Base-by-base conservation (phyloP, 176 grass and related monocot species). In the Aegilops speltoides region DNA sequence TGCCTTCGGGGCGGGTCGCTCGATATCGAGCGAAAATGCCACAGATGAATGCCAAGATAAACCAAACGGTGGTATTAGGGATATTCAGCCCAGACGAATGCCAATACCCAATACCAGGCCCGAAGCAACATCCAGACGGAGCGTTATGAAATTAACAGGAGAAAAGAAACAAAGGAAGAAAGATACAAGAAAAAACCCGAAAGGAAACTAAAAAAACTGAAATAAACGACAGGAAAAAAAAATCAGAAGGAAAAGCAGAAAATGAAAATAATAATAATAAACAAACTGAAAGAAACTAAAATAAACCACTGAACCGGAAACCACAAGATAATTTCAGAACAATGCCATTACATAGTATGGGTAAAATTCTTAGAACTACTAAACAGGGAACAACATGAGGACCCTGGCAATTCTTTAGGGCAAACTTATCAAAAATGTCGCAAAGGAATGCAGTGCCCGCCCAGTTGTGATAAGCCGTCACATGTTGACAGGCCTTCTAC, bases 401-500 rank as follows among this genome's bases (percentile, higher is more conserved):
- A 84, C 32, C 66, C 73, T 46, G 15, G 31, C 4, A 56, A 59
- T 67, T 78, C 63, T 32, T 64, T 19, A 20, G 73, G 73, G 38
- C 5, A 65, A 78, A 6, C 3, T 5, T 41, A 19, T 66, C 23
- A 83, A 87, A 83, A 90, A 57, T 79, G 73, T 57, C 52, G 65
- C 73, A 78, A 31, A 17, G 11, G 11, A 56, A 67, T 81, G 38
- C 23, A 54, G 64, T 25, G 77, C 4, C 70, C 45, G 0, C 22
- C 24, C 38, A 13, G 32, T 74, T 61, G 25, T 38, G 12, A 56
- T 14, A 75, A 76, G 3, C 69, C 13, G 8, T 37, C 16, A 64
- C 41, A 68, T 66, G 25, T 87, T 48, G 22, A 37, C 25, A 2
- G n/a, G 7, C 67, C 31, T 83, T 79, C 85, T 91, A 91, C 81